A percentile compares a stretch with the other conserved stretches of the same genome.
Evolutionary conservation across 108 stramenopile species (phyloP).

Genomic region (Ochromonas danica): DNA sequence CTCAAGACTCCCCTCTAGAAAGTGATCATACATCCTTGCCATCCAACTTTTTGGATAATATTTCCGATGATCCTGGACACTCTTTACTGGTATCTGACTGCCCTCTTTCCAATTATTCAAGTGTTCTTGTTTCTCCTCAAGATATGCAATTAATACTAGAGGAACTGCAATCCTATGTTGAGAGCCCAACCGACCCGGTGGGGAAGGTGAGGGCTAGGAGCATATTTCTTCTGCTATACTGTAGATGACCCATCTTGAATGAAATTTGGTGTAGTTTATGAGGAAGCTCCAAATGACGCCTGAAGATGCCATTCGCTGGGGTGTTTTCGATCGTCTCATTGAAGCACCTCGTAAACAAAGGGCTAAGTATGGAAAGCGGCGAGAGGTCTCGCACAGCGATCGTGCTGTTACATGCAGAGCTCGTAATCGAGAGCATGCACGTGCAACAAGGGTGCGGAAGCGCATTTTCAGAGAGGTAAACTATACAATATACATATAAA

Average conservation of each 20-base stretch:
- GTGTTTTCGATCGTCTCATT: not conserved
- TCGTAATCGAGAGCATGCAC: not conserved
- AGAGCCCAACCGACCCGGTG: not conserved
- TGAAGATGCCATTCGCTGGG: not conserved
- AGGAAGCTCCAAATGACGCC: not conserved
- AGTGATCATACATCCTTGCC: not conserved
- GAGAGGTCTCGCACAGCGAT: not conserved
- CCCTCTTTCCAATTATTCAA: not conserved
- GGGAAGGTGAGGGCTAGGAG: not conserved
- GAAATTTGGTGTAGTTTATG: not conserved
- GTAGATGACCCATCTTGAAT: not conserved
- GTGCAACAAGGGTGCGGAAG: not conserved
- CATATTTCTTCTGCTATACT: not conserved
- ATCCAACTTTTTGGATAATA: not conserved
- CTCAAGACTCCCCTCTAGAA: not conserved
- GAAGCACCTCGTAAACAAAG: not conserved
- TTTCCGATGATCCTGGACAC: not conserved
- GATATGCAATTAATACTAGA: not conserved
- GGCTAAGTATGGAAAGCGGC: not conserved
- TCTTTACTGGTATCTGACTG: not conserved
- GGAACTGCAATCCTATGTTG: not conserved
- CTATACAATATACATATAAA: no score
- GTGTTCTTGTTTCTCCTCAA: not conserved
- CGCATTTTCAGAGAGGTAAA: not conserved
- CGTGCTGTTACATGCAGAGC: not conserved